A percentile compares a stretch with the other conserved stretches of the same genome.
These are phyloP conservation scores for Neurospora sp. DNA, from an alignment of 495 filamentous ascomycete genomes.

Conservation along the genomic window DNA sequence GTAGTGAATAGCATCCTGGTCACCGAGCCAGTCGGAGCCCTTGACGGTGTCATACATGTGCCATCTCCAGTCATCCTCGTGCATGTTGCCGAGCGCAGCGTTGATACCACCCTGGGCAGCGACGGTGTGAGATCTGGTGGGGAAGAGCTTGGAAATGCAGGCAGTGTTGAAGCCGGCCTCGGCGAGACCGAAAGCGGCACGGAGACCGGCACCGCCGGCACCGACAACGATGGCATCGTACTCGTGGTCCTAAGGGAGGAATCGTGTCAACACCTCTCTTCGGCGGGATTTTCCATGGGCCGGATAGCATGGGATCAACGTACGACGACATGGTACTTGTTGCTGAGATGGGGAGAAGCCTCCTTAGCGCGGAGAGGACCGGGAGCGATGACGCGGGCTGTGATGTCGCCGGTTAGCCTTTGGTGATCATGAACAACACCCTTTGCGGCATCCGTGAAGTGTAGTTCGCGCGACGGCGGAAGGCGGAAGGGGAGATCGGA, in stretches of 20 bases:
- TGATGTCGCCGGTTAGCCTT: conserved; percentile 2
- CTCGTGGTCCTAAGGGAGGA: conserved; percentile 39
- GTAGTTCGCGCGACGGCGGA: neutral
- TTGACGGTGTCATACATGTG: conserved; percentile 99
- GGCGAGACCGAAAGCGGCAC: conserved; percentile 90
- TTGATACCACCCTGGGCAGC: conserved; percentile 93
- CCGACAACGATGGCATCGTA: conserved; percentile 86
- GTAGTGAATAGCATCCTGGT: conserved; percentile 98
- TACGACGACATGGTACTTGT: conserved; percentile 89
- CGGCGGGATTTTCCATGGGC: neutral
- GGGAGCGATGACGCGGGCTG: conserved; percentile 66
- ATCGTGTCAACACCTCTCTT: conserved; percentile 14
- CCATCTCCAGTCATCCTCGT: conserved; percentile 95
- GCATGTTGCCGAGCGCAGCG: conserved; percentile 85
- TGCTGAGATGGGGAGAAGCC: conserved; percentile 69
- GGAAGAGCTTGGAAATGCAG: conserved; percentile 97
- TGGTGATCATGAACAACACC: neutral
- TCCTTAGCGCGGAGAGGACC: conserved; percentile 84
- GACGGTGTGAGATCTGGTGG: conserved; percentile 90
- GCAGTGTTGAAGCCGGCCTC: conserved; percentile 98
- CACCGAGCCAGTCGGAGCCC: conserved; percentile 95
- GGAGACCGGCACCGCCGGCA: conserved; percentile 86
- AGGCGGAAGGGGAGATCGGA: neutral
- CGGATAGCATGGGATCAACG: conserved; percentile 29
- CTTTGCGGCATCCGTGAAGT: neutral